Evolutionary conservation across 2,329 filamentous ascomycete species (phyloP).

Genomic region (Talaromyces funiculosus): DNA sequence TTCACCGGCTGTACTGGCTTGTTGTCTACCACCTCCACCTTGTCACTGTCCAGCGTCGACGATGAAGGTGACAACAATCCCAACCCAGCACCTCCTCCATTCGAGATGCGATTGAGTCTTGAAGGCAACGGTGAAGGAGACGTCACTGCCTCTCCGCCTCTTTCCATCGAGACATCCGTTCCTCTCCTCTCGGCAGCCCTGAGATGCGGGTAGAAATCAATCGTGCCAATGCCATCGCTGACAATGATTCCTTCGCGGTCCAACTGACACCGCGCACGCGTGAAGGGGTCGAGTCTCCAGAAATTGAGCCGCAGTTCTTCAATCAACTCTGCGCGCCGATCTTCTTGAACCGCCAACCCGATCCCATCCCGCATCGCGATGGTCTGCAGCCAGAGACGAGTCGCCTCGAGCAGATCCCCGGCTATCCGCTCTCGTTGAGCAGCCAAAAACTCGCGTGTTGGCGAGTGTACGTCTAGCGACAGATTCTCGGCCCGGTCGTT

Average conservation of each 20-base stretch:
- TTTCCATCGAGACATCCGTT: background rate
- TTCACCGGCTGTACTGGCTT: background rate
- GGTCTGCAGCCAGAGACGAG: slow-evolving; percentile 65
- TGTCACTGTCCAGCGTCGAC: background rate
- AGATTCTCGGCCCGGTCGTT: slow-evolving; percentile 64
- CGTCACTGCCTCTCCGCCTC: background rate
- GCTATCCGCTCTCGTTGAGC: slow-evolving; percentile 60
- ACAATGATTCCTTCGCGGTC: slow-evolving; percentile 69
- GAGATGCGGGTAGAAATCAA: slow-evolving; percentile 61
- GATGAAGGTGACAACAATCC: slow-evolving; percentile 2
- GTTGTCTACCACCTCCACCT: background rate
- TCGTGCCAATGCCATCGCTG: slow-evolving; percentile 52
- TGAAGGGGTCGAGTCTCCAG: slow-evolving; percentile 82
- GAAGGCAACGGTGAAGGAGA: background rate
- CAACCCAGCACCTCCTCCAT: background rate
- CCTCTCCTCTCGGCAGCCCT: background rate
- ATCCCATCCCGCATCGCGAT: slow-evolving; percentile 38
- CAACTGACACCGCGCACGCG: slow-evolving; percentile 71
- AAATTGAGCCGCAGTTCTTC: slow-evolving; percentile 66
- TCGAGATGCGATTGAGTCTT: background rate
- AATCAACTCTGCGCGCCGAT: slow-evolving; percentile 57
- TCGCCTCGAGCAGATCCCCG: slow-evolving; percentile 66
- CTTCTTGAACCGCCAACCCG: slow-evolving; percentile 46
- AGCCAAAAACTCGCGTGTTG: slow-evolving; percentile 57
- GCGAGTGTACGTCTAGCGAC: slow-evolving; percentile 53